These are phyloP conservation scores for Lactarius pseudohatsudake DNA, from an alignment of 768 basidiomycete species.

Conservation along the genomic window DNA sequence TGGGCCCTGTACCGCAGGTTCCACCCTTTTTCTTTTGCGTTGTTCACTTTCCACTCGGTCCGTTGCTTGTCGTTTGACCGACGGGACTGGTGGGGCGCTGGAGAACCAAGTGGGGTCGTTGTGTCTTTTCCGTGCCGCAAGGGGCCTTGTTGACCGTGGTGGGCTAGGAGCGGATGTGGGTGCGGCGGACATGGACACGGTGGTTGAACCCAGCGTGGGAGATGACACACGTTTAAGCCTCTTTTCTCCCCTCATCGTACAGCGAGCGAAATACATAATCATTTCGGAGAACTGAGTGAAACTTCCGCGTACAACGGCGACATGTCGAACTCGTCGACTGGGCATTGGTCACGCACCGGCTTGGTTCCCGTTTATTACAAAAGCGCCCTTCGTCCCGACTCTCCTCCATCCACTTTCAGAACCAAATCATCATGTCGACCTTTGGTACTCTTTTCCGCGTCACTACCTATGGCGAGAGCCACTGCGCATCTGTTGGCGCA, in stretches of 20 bases:
- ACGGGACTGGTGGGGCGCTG: conserved; percentile 28
- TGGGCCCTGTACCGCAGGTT: conserved; percentile 37
- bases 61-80: conserved; percentile 57
- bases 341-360: conserved; percentile 21
- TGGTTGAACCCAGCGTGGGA: conserved; percentile 24
- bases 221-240: conserved; percentile 2
- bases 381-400: not conserved
- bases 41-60: conserved; percentile 76
- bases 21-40: conserved; percentile 69
- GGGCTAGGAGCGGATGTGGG: conserved; percentile 17
- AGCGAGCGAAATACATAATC: conserved; percentile 15
- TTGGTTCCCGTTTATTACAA: not conserved
- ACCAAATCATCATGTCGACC: conserved; percentile 70
- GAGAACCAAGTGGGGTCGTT: conserved; percentile 60
- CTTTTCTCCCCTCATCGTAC: not conserved
- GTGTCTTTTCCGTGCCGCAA: conserved; percentile 35
- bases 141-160: conserved; percentile 21
- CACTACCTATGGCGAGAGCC: conserved; percentile 97
- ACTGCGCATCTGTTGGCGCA: conserved; percentile 94
- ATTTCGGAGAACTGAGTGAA: conserved; percentile 9
- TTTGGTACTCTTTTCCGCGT: conserved; percentile 91
- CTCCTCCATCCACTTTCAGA: not conserved
- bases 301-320: conserved; percentile 16
- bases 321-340: not conserved
- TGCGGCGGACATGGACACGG: conserved; percentile 19